phyloP scores from a whole-genome alignment of 2,329 filamentous ascomycete species.

The Magnaporthales sp. region DNA sequence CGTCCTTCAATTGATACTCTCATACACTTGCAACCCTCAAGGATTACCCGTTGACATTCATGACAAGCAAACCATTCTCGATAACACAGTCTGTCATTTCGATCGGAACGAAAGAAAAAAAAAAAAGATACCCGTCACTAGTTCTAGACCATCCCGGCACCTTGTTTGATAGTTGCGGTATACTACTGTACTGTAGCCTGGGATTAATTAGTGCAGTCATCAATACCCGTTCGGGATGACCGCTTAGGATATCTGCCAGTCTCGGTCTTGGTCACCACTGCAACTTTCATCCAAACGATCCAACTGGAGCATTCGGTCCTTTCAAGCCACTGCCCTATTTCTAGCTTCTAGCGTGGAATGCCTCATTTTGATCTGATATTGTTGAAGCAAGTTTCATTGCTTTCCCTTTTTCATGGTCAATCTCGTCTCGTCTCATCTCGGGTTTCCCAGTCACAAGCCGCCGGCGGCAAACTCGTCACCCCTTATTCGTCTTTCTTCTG shows the following conservation, averaged over 20 bases:
- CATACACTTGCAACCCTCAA: background rate
- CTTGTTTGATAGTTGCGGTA: too few relatives aligned
- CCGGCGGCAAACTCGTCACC: background rate
- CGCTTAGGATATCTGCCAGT: background rate
- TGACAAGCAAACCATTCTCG: too few relatives aligned
- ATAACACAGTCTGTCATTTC: too few relatives aligned
- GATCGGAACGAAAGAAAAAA: too few relatives aligned
- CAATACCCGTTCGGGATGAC: too few relatives aligned
- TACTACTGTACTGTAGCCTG: too few relatives aligned
- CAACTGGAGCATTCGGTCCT: background rate
- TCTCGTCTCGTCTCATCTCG: background rate
- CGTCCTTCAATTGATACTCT: background rate
- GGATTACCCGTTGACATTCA: too few relatives aligned
- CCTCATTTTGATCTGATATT: background rate
- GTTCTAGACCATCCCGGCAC: too few relatives aligned
- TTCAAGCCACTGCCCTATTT: background rate
- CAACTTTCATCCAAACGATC: background rate
- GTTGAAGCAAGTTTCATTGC: background rate
- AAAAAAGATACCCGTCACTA: too few relatives aligned
- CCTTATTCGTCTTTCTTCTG: background rate
- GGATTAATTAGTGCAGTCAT: background rate
- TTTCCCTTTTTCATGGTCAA: background rate
- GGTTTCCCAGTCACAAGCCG: background rate
- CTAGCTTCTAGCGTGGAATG: background rate
- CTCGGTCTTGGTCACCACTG: background rate